phyloP scores from a whole-genome alignment of 2,329 filamentous ascomycete genomes.

The Aspergillus melleus region DNA sequence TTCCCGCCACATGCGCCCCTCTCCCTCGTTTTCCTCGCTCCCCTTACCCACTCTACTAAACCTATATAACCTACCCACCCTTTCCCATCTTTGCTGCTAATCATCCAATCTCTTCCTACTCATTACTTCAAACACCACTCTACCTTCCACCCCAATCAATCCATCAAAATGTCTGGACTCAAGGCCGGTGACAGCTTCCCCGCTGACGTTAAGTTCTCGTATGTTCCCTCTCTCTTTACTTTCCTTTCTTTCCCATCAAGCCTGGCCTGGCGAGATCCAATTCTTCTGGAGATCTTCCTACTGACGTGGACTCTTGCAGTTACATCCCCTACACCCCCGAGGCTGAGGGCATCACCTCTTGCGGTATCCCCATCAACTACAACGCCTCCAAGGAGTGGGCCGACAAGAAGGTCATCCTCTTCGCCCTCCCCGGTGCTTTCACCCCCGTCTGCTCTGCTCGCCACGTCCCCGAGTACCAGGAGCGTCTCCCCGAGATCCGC shows the following conservation, averaged over 20 bases:
- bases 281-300: neutral
- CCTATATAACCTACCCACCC: conserved; percentile 19
- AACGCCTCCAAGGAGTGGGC: conserved; percentile 75
- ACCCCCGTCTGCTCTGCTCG: conserved; percentile 80
- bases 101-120: conserved; percentile 7
- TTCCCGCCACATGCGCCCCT: conserved; percentile 20
- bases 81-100: conserved; percentile 9
- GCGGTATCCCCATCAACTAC: conserved; percentile 76
- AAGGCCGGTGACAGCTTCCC: conserved; percentile 84
- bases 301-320: conserved; percentile 38
- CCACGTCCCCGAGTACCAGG: conserved; percentile 79
- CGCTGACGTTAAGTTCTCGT: conserved; percentile 74
- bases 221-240: conserved; percentile 31
- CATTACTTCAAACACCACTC: conserved; percentile 8
- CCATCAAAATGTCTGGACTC: conserved; percentile 61
- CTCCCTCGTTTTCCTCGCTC: conserved; percentile 5
- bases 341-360: conserved; percentile 66
- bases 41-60: conserved; percentile 13
- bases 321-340: conserved; percentile 78
- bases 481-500: conserved; percentile 69
- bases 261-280: conserved; percentile 1
- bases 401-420: conserved; percentile 70
- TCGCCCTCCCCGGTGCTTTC: conserved; percentile 74
- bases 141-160: conserved; percentile 3
- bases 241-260: neutral